Percentiles rank a stretch among this genome's conserved stretches.
These are phyloP conservation scores for Thozetella sp. DNA, from an alignment of 495 filamentous ascomycete genomes.

Conservation along the genomic window DNA sequence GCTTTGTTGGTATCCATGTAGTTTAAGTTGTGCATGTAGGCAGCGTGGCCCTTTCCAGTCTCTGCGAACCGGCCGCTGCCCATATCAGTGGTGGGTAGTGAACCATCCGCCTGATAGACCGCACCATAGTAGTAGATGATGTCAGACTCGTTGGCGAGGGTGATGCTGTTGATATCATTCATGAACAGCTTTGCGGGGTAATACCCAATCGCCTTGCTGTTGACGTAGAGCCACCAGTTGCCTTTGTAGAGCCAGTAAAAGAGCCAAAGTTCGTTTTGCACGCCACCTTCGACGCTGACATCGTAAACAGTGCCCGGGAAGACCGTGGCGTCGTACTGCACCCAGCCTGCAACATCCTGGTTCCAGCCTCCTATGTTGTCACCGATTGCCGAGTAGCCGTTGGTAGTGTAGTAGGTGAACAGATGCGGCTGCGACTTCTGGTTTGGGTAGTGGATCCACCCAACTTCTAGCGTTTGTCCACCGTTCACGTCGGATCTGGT, in stretches of 20 bases:
- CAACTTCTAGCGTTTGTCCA: conserved; percentile 24
- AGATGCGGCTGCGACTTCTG: conserved; percentile 18
- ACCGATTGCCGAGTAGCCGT: conserved; percentile 14
- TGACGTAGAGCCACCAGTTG: conserved; percentile 28
- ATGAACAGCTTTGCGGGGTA: conserved; percentile 18
- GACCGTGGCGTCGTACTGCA: conserved; percentile 17
- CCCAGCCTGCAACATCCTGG: conserved; percentile 22
- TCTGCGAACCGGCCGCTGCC: conserved; percentile 25
- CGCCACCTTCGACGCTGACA: conserved; percentile 11
- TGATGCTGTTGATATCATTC: conserved; percentile 6
- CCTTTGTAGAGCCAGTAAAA: conserved; percentile 15
- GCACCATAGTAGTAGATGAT: conserved; percentile 25
- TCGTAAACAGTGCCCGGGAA: conserved; percentile 21
- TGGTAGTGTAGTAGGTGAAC: conserved; percentile 26
- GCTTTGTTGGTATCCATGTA: conserved; percentile 1
- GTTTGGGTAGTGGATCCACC: conserved; percentile 25
- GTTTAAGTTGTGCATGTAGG: conserved; percentile 23
- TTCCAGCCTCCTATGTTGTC: conserved; percentile 28
- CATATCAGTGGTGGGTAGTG: conserved; percentile 27
- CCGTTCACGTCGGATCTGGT: conserved; percentile 4
- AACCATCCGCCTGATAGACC: conserved; percentile 19
- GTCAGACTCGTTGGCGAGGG: conserved; percentile 16
- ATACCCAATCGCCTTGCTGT: conserved; percentile 24
- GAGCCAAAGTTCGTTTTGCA: conserved; percentile 22
- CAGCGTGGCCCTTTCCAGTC: conserved; percentile 15